Evolutionary conservation across 2,329 filamentous ascomycete genomes (phyloP), one percentile per base, ranked within the genome.

Genomic region (Colletotrichum kahawae): DNA sequence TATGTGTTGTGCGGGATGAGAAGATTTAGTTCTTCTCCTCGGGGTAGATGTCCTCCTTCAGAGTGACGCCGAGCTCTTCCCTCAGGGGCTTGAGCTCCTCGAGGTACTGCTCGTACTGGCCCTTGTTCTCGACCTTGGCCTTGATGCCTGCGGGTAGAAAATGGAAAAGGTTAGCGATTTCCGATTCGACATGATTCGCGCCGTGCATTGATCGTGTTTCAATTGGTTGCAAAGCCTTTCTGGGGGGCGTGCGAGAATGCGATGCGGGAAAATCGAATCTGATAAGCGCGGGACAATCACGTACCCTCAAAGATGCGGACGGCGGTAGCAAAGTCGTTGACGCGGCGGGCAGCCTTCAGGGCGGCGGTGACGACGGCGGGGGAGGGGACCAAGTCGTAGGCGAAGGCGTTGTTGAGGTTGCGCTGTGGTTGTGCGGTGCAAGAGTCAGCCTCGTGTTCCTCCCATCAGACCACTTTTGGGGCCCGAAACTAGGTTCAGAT

Each of bases 321-420:
- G 81, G 97, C 97, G 79, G 97, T 99, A 80, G 97, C 97, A 90
- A 93, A 98, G 90, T 99, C 97, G 88, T 99, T 98, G 85, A 99
- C 97, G 86, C 97, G 92, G 86, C 97, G 92, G 80, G 97, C 97
- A 81, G 97, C 97, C 88, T 94, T 95, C 82, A 99, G 92, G 78
- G 97, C 97, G 82, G 97, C 96, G 82, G 92, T 92, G 86, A 98
- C 92, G 84, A 99, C 97, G 80, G 95, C 92, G 78, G 96, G 93
- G 59, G 96, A 97, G 83, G 97, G 97, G 79, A 99, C 97, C 83
- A 99, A 94, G 93, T 99, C 97, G 93, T 99, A 99, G 84, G 97
- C 97, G 89, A 99, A 99, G 85, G 95, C 96, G 90, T 99, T 99
- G 93, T 99, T 99, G 84, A 98, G 91, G 90, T 98, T 98, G 87